Evolutionary conservation across 1,284 basidiomycete genomes (phyloP), one percentile per base, ranked within the genome.

Genomic region (Cutaneotrichosporon sp.): DNA sequence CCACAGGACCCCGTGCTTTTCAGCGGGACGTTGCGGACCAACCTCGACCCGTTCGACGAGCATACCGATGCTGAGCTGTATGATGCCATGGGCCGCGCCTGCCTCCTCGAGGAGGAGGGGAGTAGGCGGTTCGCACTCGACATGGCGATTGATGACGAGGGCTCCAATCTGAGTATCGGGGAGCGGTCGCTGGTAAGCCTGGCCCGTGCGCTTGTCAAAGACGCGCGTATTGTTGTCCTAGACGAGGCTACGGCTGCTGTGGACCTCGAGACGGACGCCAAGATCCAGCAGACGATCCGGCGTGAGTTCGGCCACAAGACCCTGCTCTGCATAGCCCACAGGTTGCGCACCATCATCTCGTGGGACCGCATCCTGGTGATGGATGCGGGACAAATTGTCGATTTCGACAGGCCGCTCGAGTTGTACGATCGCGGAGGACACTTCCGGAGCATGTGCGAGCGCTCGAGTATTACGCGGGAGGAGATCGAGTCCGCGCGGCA

Each of bases 1-100:
- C 92, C 93, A 10, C 93, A 97, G 77, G 93, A 97, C 69, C 87
- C 85, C 0, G 72, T 83, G 4, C 73, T 88, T 57, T 89, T 91
- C 76, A 81, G 85, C 76, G 83, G 83, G 4, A 83, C 79, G 2
- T 66, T 81, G 4, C 82, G 88, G 18, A 84, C 84, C 18, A 89
- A 88, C 67, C 80, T 90, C 32, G 89, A 91, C 77, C 89, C 89
- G 0, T 89, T 96, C 79, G 86, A 84, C 61, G 78, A 86, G 57
- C 85, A 89, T 71, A 87, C 88, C 65, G 91, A 93, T 72, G 86
- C 85, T 7, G 85, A 84, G 38, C 82, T 94, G 22, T 92, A 90
- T 87, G 90, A 92, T 70, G 90, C 91, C 9, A 82, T 94, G 46
- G 87, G 86, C 69, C 87, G 91, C 32, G 86, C 91, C 0, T 88